phyloP scores from a whole-genome alignment of 176 grass and related monocot species.

The Cenchrus fungigraminus region DNA sequence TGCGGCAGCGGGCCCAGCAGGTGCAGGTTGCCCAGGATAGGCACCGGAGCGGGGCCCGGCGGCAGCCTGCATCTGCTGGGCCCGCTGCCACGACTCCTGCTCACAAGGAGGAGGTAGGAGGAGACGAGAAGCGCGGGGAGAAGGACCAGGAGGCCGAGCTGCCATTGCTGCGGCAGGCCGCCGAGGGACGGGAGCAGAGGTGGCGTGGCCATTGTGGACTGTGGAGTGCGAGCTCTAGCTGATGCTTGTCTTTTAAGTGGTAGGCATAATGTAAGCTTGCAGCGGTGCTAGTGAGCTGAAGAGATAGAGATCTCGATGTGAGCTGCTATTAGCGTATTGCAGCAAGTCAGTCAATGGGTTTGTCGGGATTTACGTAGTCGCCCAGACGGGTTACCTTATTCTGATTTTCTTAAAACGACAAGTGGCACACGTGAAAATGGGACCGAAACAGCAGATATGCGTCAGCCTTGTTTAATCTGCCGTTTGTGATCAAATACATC shows the following conservation, averaged over 20 bases:
- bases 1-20: constrained; percentile 52
- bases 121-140: not conserved
- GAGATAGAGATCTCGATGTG: too few relatives aligned
- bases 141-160: constrained; percentile 3
- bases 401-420: too few relatives aligned
- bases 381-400: too few relatives aligned
- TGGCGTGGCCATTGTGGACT: not conserved
- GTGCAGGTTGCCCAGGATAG: constrained; percentile 46
- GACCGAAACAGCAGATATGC: too few relatives aligned
- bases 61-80: too few relatives aligned
- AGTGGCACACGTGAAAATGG: too few relatives aligned
- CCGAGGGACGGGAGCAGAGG: not conserved
- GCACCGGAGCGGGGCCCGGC: constrained; percentile 5
- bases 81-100: too few relatives aligned
- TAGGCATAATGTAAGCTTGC: not conserved
- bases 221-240: not conserved
- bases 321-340: too few relatives aligned
- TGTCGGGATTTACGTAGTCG: too few relatives aligned
- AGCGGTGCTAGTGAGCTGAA: not conserved
- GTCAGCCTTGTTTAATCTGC: too few relatives aligned
- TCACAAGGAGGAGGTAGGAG: not conserved
- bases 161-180: constrained; percentile 3
- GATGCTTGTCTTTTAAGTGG: not conserved
- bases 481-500: too few relatives aligned
- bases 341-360: too few relatives aligned